These are phyloP conservation scores for Monosporascus sp. DNA, from an alignment of 2,329 filamentous ascomycete species.

Conservation along the genomic window DNA sequence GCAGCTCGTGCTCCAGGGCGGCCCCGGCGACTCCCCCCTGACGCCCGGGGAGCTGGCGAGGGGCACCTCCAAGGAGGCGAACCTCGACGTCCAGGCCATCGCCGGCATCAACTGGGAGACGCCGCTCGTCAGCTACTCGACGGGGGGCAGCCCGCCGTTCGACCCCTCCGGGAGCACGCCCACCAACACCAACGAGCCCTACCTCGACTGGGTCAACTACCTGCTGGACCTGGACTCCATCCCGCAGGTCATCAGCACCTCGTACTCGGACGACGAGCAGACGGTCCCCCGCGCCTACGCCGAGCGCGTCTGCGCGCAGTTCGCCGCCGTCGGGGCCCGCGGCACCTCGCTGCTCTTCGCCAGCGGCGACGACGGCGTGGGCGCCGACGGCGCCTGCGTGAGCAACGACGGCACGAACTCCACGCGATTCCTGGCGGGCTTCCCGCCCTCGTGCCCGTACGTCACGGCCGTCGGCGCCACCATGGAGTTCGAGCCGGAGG, in stretches of 20 bases:
- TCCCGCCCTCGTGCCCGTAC: conserved; percentile 42
- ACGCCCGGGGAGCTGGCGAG: conserved; percentile 18
- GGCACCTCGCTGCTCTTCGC: conserved; percentile 47
- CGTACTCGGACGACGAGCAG: conserved; percentile 55
- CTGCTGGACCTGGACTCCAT: conserved; percentile 40
- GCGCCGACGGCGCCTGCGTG: conserved; percentile 33
- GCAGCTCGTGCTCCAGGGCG: conserved; percentile 28
- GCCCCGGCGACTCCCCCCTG: conserved; percentile 24
- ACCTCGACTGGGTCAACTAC: conserved; percentile 47
- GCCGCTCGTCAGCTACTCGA: conserved; percentile 26
- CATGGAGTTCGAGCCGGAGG: conserved; percentile 28
- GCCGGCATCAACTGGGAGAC: conserved; percentile 25
- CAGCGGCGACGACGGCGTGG: conserved; percentile 44
- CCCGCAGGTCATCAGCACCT: conserved; percentile 53
- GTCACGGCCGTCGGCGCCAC: conserved; percentile 28
- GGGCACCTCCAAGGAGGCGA: conserved; percentile 21
- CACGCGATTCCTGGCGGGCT: conserved; percentile 47
- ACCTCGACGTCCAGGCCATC: conserved; percentile 27
- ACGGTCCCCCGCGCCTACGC: conserved; percentile 49
- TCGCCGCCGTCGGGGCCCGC: conserved; percentile 48
- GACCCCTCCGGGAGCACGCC: conserved; percentile 17
- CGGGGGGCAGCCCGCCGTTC: conserved; percentile 28
- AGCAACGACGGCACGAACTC: conserved; percentile 53
- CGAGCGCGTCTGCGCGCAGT: conserved; percentile 44
- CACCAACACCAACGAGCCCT: conserved; percentile 47